Evolutionary conservation across 73 alveolate genomes (phyloP).

Genomic region (Tetrahymena elliotti): DNA sequence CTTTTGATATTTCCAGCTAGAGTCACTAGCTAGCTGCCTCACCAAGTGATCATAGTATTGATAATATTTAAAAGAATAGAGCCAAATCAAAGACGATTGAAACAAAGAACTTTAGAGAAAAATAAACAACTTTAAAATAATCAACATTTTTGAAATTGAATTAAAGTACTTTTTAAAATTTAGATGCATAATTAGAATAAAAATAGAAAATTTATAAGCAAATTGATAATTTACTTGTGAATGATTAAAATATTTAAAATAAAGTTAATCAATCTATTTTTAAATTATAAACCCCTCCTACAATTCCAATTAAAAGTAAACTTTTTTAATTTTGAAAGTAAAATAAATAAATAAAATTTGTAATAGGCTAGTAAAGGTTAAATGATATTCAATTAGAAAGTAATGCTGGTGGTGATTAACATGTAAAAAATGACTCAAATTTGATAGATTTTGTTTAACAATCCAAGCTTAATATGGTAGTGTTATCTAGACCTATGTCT

Average conservation of each 20-base stretch:
- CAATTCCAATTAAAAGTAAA: background rate
- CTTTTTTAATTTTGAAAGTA: no score
- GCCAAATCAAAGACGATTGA: background rate
- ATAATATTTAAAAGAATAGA: background rate
- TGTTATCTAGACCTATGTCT: background rate
- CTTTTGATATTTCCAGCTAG: background rate
- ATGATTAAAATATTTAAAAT: background rate
- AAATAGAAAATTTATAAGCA: background rate
- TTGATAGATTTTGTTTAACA: background rate
- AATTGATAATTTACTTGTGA: background rate
- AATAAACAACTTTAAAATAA: background rate
- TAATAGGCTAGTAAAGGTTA: no score
- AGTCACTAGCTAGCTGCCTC: background rate
- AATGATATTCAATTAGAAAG: no score
- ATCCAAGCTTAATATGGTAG: background rate
- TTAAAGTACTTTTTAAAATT: background rate
- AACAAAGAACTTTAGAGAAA: background rate
- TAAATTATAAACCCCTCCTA: background rate
- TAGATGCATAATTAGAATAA: background rate
- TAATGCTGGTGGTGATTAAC: no score
- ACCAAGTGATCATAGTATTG: background rate
- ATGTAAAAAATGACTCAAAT: background rate
- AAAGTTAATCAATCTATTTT: background rate
- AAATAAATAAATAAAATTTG: no score
- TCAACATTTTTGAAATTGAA: background rate